Evolutionary conservation across 139 green algal species (phyloP).

Genomic region (Yamagishiella unicocca): DNA sequence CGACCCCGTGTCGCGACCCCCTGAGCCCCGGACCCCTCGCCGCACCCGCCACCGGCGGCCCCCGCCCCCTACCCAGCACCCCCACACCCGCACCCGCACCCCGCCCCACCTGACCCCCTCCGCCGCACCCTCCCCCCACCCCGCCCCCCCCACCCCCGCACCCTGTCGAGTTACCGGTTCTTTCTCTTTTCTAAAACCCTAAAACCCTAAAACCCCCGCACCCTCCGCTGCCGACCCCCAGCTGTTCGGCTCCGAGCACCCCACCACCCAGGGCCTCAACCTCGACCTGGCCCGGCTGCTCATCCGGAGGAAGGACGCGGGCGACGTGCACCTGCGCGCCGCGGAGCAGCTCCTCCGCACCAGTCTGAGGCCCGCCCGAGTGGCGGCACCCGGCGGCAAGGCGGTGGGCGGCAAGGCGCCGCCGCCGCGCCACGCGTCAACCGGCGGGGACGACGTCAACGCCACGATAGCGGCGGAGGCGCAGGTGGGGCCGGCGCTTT

Average conservation of each 20-base stretch:
- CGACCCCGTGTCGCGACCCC: no score
- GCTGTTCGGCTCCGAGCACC: slow-evolving; percentile 27
- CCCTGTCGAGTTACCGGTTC: no score
- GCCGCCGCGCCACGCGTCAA: background rate
- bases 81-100: no score
- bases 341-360: slow-evolving; percentile 35
- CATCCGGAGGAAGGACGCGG: slow-evolving; percentile 6
- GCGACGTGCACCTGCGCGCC: slow-evolving; percentile 13
- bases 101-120: no score
- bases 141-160: no score
- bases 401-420: slow-evolving; percentile 4
- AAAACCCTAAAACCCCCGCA: no score
- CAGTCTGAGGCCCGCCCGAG: background rate
- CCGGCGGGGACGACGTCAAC: background rate
- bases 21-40: no score
- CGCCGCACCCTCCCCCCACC: no score
- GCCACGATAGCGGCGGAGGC: background rate
- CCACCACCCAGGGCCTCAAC: background rate
- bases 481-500: slow-evolving; percentile 10
- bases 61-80: no score
- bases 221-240: no score
- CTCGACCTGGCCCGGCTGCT: slow-evolving; percentile 31
- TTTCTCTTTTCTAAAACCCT: no score
- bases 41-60: no score
- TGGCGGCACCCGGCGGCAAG: background rate